Evolutionary conservation across 148 eudicot species (phyloP).

Genomic region (Vaccinium corymbosum): DNA sequence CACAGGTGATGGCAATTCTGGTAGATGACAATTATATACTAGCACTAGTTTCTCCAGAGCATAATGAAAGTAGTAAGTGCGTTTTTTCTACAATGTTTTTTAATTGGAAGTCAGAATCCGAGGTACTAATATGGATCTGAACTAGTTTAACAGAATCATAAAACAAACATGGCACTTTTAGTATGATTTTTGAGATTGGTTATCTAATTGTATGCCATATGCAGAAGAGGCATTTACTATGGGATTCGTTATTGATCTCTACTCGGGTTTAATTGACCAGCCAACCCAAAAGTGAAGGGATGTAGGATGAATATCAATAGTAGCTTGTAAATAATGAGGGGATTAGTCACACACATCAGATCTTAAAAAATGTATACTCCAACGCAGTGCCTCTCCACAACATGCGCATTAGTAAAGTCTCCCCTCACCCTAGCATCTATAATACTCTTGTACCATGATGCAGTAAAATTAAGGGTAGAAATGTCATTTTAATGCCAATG

Average conservation of each 20-base stretch:
- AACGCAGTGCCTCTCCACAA: too few species aligned
- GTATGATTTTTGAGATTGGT: not conserved
- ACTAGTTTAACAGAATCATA: not conserved
- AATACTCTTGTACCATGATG: too few species aligned
- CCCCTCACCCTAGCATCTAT: too few species aligned
- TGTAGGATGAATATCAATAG: too few species aligned
- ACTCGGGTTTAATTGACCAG: not conserved
- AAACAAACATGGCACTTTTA: not conserved
- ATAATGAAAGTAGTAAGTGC: not conserved
- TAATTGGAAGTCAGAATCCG: not conserved
- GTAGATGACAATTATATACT: not conserved
- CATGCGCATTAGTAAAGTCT: too few species aligned
- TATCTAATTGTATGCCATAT: not conserved
- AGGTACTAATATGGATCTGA: not conserved
- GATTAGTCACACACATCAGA: too few species aligned
- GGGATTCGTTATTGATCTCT: not conserved
- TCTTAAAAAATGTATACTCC: too few species aligned
- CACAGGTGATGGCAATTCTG: not conserved
- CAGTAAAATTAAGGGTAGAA: too few species aligned
- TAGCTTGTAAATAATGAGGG: too few species aligned
- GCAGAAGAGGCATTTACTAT: not conserved
- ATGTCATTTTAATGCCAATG: too few species aligned
- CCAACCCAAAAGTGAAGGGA: not conserved
- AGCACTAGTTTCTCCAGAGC: not conserved
- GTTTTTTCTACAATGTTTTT: too few species aligned